Percentiles rank a stretch among this genome's conserved stretches.
Evolutionary conservation across 306 rosid genomes (phyloP).

Genomic region (Glycyrrhiza uralensis): DNA sequence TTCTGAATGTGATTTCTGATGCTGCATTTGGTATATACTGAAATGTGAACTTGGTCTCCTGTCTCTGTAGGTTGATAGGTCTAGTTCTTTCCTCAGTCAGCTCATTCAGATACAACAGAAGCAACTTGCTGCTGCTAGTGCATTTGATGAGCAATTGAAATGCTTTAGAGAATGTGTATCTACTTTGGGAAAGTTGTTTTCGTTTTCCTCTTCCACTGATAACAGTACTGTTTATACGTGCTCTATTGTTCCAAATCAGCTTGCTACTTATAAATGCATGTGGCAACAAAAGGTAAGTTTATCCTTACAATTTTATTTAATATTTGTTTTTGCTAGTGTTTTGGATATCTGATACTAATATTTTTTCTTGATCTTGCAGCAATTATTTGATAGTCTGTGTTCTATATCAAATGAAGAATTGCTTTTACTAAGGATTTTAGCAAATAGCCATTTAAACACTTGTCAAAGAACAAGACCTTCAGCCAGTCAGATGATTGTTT

Average conservation of each 20-base stretch:
- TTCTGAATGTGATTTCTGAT: neutral
- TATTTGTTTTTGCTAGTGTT: conserved; percentile 8
- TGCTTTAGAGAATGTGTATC: conserved; percentile 49
- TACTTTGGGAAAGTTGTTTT: conserved; percentile 52
- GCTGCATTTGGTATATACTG: neutral
- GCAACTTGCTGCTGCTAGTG: conserved; percentile 59
- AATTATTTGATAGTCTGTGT: conserved; percentile 65
- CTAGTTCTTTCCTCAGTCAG: conserved; percentile 65
- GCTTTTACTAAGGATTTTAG: conserved; percentile 56
- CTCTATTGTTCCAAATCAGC: conserved; percentile 49
- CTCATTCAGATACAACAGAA: conserved; percentile 65
- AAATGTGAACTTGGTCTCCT: conserved; percentile 6
- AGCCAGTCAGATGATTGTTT: conserved; percentile 43
- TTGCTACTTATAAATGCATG: conserved; percentile 57
- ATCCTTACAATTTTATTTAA: neutral
- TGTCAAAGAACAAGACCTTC: conserved; percentile 54
- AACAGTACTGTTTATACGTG: conserved; percentile 22
- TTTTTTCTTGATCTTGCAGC: conserved; percentile 49
- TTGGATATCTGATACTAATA: neutral
- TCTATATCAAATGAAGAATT: conserved; percentile 50
- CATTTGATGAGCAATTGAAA: conserved; percentile 60
- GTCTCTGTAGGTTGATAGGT: conserved; percentile 59
- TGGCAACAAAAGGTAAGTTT: conserved; percentile 83
- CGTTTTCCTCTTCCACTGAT: conserved; percentile 37
- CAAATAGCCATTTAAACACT: conserved; percentile 50